Evolutionary conservation across 2,329 filamentous ascomycete species (phyloP).

Genomic region (Curvularia sp.): DNA sequence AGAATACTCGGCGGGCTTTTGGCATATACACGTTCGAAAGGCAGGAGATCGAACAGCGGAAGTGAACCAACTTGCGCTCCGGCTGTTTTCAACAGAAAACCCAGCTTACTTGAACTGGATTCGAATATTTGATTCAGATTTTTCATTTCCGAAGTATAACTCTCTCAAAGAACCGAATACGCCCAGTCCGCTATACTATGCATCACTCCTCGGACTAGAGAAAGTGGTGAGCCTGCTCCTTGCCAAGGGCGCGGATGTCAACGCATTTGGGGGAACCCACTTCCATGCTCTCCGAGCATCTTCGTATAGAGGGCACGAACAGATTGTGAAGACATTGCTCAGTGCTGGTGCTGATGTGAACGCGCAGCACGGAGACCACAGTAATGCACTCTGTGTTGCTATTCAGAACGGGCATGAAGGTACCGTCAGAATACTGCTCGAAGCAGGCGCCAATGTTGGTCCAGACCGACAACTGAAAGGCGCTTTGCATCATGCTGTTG

Average conservation of each 20-base stretch:
- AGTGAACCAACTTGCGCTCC: conserved; percentile 14
- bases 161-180: conserved; percentile 8
- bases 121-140: conserved; percentile 25
- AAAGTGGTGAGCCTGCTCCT: conserved; percentile 24
- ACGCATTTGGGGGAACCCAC: conserved; percentile 22
- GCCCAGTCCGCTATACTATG: conserved; percentile 32
- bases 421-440: conserved; percentile 17
- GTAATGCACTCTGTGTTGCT: conserved; percentile 29
- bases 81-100: conserved; percentile 20
- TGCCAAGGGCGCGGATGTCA: conserved; percentile 28
- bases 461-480: background rate
- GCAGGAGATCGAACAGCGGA: conserved; percentile 18
- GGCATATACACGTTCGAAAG: conserved; percentile 32
- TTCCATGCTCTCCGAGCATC: conserved; percentile 33
- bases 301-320: conserved; percentile 24
- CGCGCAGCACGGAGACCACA: conserved; percentile 16
- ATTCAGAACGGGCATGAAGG: background rate
- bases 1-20: conserved; percentile 39
- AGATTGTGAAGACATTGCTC: conserved; percentile 30
- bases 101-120: conserved; percentile 31
- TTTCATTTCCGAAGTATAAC: background rate
- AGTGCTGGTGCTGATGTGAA: conserved; percentile 23
- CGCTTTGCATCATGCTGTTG: background rate
- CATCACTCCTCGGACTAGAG: conserved; percentile 22
- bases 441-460: conserved; percentile 21